These are phyloP conservation scores for Apodospora peruviana DNA, from an alignment of 495 filamentous ascomycete genomes.

Conservation along the genomic window DNA sequence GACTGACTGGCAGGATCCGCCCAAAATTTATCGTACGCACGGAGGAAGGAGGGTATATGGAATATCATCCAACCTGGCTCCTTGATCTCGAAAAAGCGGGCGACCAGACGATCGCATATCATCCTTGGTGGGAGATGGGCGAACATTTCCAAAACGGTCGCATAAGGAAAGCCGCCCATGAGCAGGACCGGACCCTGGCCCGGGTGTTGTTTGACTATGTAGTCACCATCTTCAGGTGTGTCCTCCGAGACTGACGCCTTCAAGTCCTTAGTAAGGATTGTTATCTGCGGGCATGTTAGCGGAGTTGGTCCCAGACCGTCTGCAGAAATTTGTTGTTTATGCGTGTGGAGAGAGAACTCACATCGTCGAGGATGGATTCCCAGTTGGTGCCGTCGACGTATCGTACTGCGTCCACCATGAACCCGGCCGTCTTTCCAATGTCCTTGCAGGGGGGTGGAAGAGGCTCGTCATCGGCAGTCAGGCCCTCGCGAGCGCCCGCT, in stretches of 20 bases:
- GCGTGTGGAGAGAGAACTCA: constrained; percentile 14
- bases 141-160: constrained; percentile 34
- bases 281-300: constrained; percentile 14
- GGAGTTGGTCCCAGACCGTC: neutral
- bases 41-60: constrained; percentile 42
- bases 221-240: constrained; percentile 19
- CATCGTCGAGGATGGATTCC: constrained; percentile 48
- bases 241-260: constrained; percentile 11
- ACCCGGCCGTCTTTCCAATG: constrained; percentile 18
- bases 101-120: constrained; percentile 40
- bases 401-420: constrained; percentile 32
- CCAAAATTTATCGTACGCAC: constrained; percentile 30
- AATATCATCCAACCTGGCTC: constrained; percentile 37
- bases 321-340: neutral
- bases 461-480: constrained; percentile 6
- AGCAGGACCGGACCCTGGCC: constrained; percentile 33
- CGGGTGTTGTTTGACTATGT: constrained; percentile 16
- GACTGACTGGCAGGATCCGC: constrained; percentile 9
- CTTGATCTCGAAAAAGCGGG: constrained; percentile 37
- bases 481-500: neutral
- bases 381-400: constrained; percentile 48
- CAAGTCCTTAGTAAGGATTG: constrained; percentile 17
- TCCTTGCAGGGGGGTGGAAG: neutral
- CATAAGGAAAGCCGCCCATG: constrained; percentile 29
- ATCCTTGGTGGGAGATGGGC: constrained; percentile 35